These are phyloP conservation scores for Trametes hirsuta DNA, from an alignment of 1,284 basidiomycete genomes.

Conservation along the genomic window DNA sequence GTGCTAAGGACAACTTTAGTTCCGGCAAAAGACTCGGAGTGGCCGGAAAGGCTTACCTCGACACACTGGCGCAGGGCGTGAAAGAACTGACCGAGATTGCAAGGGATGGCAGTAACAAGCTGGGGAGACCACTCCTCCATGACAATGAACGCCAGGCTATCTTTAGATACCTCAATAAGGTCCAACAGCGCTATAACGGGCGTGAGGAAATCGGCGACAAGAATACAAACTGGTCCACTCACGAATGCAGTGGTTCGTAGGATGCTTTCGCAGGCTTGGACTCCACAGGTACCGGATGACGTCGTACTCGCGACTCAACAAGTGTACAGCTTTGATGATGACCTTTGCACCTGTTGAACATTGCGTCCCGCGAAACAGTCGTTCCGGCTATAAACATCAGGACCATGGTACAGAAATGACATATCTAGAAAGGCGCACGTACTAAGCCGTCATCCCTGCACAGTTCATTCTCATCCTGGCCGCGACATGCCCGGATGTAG, in stretches of 20 bases:
- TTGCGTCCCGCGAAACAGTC: slow-evolving; percentile 67
- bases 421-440: slow-evolving; percentile 31
- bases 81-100: slow-evolving; percentile 56
- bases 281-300: slow-evolving; percentile 58
- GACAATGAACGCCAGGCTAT: slow-evolving; percentile 65
- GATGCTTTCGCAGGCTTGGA: slow-evolving; percentile 53
- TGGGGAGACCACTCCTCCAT: slow-evolving; percentile 81
- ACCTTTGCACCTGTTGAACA: slow-evolving; percentile 53
- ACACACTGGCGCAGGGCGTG: slow-evolving; percentile 64
- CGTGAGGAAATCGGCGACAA: background rate
- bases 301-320: slow-evolving; percentile 62
- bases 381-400: slow-evolving; percentile 55
- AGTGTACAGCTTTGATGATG: slow-evolving; percentile 69
- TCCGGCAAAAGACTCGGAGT: background rate
- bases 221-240: slow-evolving; percentile 33
- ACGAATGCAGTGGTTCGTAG: slow-evolving; percentile 79
- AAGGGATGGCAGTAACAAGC: slow-evolving; percentile 53
- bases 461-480: slow-evolving; percentile 55
- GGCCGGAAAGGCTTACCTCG: slow-evolving; percentile 45
- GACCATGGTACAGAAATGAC: background rate
- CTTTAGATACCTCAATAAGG: slow-evolving; percentile 55
- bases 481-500: slow-evolving; percentile 40
- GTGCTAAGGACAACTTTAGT: slow-evolving; percentile 49
- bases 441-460: slow-evolving; percentile 74
- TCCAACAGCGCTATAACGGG: slow-evolving; percentile 59